phyloP scores from a whole-genome alignment of 2,329 filamentous ascomycete species.

The Xenoacremonium recifei region DNA sequence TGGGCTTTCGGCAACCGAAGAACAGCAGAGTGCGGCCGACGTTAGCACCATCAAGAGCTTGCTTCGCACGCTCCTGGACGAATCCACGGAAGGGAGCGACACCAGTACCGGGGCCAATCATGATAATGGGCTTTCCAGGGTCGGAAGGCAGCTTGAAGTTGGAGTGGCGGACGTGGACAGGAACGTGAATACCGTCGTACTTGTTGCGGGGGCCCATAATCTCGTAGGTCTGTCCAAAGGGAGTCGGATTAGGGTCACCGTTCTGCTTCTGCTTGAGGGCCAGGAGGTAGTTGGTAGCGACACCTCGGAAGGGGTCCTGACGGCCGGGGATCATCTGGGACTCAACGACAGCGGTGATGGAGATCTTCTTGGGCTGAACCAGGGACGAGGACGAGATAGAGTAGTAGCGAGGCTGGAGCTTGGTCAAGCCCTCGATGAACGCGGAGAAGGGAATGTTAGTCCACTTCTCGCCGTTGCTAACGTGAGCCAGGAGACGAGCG shows the following conservation, averaged over 20 bases:
- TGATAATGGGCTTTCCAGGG: conserved; percentile 88
- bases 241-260: conserved; percentile 75
- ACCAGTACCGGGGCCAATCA: conserved; percentile 94
- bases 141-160: conserved; percentile 99
- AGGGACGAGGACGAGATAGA: conserved; percentile 97
- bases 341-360: conserved; percentile 93
- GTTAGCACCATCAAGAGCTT: conserved; percentile 74
- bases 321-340: conserved; percentile 75
- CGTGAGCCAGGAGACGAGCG: conserved; percentile 73
- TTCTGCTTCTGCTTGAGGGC: conserved; percentile 97
- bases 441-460: conserved; percentile 86
- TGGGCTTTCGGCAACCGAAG: conserved; percentile 85
- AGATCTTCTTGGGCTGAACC: conserved; percentile 91
- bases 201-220: conserved; percentile 91
- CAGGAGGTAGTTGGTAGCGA: conserved; percentile 94
- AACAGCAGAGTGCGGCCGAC: conserved; percentile 90
- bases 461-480: conserved; percentile 76
- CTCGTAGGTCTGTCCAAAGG: conserved; percentile 82
- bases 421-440: conserved; percentile 89
- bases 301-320: conserved; percentile 81
- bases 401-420: conserved; percentile 97
- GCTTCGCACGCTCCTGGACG: conserved; percentile 86
- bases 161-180: conserved; percentile 93
- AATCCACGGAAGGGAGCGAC: conserved; percentile 96
- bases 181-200: conserved; percentile 92